Base-by-base conservation (phyloP, 2,329 filamentous ascomycete genomes). In the Daldinia sp. region DNA sequence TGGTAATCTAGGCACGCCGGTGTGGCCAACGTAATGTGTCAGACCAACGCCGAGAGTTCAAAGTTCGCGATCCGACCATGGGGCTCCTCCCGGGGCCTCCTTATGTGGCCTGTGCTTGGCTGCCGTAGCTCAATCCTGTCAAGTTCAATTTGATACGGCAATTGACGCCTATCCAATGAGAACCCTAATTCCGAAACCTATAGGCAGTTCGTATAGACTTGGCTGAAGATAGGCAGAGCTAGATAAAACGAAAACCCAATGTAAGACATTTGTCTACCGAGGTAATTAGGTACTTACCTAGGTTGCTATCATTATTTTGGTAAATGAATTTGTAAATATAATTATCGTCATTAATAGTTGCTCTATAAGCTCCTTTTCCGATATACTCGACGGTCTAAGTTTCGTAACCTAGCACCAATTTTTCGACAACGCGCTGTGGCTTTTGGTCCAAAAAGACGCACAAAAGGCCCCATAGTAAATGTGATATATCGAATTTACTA, bases 11-110 rank as follows among this genome's bases (percentile, higher is more conserved):
- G 19, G 54, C 27, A 43, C 39, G 53, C 32, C 52, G 37, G 50
- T 47, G 47, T 50, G 21, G 50, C 57, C 61, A 60, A 63, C 43
- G 55, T 30, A 25, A 62, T 61, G 54, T 58, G 39, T 54, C 58
- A 59, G 63, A 32, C 37, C 13, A 47, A 27, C 45, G 54, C 58
- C 54, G 54, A 58, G 62, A 41, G 23, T 23, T 23, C 35, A 21
- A 41, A 37, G 49, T 41, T 54, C 23, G 32, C 37, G 21, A 55
- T 54, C 58, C 58, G 58, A 55, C 58, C 37, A 55, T 45, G 58
- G 58, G 34, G 21, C 37, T 53, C 34, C 51, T 62, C 45, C 49
- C 63, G 58, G 63, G 37, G 58, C 54, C 58, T 54, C 51, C n/a
- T 61, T 10, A 23, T 61, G 43, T 30, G 41, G 48, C 57, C 51